Evolutionary conservation across 148 eudicot species (phyloP).

Genomic region (Rheum nobile): DNA sequence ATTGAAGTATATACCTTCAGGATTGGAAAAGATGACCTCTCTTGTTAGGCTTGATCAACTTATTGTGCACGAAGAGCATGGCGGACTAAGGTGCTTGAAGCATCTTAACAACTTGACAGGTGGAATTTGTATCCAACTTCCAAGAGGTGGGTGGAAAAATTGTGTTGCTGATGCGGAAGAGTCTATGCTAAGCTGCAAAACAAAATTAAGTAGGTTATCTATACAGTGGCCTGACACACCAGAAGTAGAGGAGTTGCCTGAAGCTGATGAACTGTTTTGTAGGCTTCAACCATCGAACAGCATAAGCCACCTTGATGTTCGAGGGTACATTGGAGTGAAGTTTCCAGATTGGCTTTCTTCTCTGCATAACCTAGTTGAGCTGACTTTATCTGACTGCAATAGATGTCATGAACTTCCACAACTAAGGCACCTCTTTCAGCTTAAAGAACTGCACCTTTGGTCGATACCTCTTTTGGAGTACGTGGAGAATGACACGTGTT

Average conservation of each 20-base stretch:
- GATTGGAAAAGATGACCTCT: constrained; percentile 4
- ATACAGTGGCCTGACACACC: not conserved
- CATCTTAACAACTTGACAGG: not conserved
- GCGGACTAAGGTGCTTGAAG: not conserved
- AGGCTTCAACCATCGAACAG: not conserved
- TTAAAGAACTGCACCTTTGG: not conserved
- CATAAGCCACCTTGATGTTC: not conserved
- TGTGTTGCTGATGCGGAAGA: not conserved
- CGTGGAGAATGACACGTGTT: not conserved
- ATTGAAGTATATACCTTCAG: constrained; percentile 10
- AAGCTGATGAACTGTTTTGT: not conserved
- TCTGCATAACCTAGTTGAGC: not conserved
- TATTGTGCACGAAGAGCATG: not conserved
- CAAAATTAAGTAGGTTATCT: not conserved
- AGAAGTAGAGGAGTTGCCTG: not conserved
- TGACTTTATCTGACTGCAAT: not conserved
- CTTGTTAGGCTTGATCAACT: constrained; percentile 9
- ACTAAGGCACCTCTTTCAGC: not conserved
- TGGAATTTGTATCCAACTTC: not conserved
- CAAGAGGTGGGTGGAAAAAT: not conserved
- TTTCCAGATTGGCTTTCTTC: not conserved
- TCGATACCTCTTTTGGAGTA: not conserved
- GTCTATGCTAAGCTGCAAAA: not conserved
- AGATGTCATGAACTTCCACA: not conserved
- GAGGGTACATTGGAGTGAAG: not conserved